Evolutionary conservation across 2,329 filamentous ascomycete genomes (phyloP), one percentile per base, ranked within the genome.

Genomic region (Cladosporium sp.): DNA sequence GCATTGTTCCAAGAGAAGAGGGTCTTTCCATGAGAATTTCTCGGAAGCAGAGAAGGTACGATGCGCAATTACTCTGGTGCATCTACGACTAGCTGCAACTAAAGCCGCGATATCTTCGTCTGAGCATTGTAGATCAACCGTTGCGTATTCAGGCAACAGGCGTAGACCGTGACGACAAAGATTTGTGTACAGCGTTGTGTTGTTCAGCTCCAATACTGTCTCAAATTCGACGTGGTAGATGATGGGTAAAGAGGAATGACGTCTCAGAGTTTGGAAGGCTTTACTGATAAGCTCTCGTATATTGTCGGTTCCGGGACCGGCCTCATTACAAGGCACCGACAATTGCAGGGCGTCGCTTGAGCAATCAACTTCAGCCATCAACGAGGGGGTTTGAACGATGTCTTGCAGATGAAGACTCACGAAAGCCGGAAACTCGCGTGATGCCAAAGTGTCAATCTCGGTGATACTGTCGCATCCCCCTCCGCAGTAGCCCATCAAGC

Each of bases 121-220:
- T 7, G 39, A 42, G 39, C 39, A 42, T 19, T 27, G 39, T n/a
- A 42, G 15, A 25, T 45, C 42, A 15, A 45, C 16, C 1, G 42
- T 45, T 33, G 30, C 30, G 3, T 35, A 45, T 45, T 45, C 42
- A 7, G 42, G 42, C 12, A 45, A 30, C 12, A 45, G 20, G 16
- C 42, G 42, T 16, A 33, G 8, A 15, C 42, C 42, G n/a, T 45
- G 42, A 15, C 20, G 32, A 22, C 7, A n/a, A 33, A 45, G n/a
- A 4, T 45, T 30, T 6, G 20, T 4, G 16, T 45, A 45, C 7
- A 11, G 20, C 3, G 12, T 20, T 19, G 12, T 8, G 18, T 40
- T 19, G 18, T 8, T 25, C 11, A 19, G 9, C 19, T 7, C 13
- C 25, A 9, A 9, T 4, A 6, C 11, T 22, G 9, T 13, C 13